A percentile compares a stretch with the other conserved stretches of the same genome.
Conservation (phyloP, 495 filamentous ascomycete genomes). For the Aspergillus leporis region DNA sequence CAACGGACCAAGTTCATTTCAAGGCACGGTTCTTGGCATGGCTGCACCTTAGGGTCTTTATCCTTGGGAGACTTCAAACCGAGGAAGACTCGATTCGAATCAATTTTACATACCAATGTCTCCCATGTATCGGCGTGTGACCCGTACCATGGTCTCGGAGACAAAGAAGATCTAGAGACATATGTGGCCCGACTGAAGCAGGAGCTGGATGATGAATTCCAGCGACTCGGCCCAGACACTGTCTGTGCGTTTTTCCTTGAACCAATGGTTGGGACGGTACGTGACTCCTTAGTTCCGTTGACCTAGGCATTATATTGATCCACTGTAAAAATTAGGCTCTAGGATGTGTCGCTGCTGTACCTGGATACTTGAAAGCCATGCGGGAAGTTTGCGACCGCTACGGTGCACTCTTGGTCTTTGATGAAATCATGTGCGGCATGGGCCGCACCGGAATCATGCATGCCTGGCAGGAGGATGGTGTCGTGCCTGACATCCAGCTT, state of each 20-base stretch:
- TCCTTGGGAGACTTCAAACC: conserved; percentile 54
- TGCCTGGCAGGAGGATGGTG: conserved; percentile 42
- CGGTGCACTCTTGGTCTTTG: conserved; percentile 40
- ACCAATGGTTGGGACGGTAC: conserved; percentile 53
- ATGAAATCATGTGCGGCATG: conserved; percentile 49
- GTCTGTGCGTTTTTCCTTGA: conserved; percentile 68
- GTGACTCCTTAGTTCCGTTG: neutral
- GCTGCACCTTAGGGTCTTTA: conserved; percentile 60
- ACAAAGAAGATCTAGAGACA: conserved; percentile 29
- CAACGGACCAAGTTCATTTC: conserved; percentile 53
- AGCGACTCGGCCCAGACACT: conserved; percentile 57
- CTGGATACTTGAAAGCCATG: conserved; percentile 41
- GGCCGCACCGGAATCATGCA: conserved; percentile 42
- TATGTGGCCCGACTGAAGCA: conserved; percentile 45
- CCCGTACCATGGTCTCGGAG: conserved; percentile 34
- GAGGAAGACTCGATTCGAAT: conserved; percentile 26
- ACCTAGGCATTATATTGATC: neutral
- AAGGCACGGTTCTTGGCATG: conserved; percentile 61
- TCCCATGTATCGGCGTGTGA: conserved; percentile 39
- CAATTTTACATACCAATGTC: conserved; percentile 17
- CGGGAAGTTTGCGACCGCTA: conserved; percentile 41
- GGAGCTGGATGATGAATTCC: conserved; percentile 67
- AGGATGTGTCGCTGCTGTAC: conserved; percentile 41
- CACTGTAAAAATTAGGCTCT: conserved; percentile 15
- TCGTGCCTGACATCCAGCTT: conserved; percentile 42